Conservation (phyloP, 1,284 basidiomycete species). For the Marasmius sp. region DNA sequence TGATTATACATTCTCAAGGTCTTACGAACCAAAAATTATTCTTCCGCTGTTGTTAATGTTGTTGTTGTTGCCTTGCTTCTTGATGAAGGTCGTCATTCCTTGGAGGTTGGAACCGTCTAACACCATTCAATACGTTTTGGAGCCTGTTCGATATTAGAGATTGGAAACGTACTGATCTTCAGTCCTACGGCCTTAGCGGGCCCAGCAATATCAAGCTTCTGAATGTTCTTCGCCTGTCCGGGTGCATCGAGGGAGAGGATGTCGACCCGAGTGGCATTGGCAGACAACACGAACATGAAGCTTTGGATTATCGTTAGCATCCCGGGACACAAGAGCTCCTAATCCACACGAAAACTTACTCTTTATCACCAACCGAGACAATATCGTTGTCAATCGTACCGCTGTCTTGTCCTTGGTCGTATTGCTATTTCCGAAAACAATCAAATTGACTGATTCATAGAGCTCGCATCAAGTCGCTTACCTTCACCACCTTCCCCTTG, state of each 20-base stretch:
- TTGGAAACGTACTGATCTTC: conserved; percentile 32
- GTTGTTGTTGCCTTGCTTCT: not conserved
- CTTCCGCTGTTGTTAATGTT: no score
- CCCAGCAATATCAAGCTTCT: conserved; percentile 39
- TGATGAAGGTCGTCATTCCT: conserved; percentile 23
- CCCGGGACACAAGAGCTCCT: not conserved
- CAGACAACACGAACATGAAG: conserved; percentile 44
- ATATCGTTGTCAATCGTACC: conserved; percentile 48
- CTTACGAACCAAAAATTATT: no score
- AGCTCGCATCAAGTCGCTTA: conserved; percentile 12
- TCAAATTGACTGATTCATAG: not conserved
- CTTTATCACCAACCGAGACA: conserved; percentile 40
- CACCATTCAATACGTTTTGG: not conserved
- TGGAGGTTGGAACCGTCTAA: conserved; percentile 15
- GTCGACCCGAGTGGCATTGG: conserved; percentile 39
- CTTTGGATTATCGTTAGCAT: conserved; percentile 21
- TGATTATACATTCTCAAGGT: not conserved
- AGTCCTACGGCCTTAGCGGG: conserved; percentile 36
- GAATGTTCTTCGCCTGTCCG: conserved; percentile 36
- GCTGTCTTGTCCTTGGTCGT: conserved; percentile 35
- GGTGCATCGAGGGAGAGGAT: conserved; percentile 41
- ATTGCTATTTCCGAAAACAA: conserved; percentile 32
- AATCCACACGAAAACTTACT: conserved; percentile 32
- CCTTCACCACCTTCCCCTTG: conserved; percentile 42
- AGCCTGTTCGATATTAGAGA: not conserved